A percentile compares a stretch with the other conserved stretches of the same genome.
phyloP scores from a whole-genome alignment of 1,284 basidiomycete species.

The Erythrobasidium hasegawianum region DNA sequence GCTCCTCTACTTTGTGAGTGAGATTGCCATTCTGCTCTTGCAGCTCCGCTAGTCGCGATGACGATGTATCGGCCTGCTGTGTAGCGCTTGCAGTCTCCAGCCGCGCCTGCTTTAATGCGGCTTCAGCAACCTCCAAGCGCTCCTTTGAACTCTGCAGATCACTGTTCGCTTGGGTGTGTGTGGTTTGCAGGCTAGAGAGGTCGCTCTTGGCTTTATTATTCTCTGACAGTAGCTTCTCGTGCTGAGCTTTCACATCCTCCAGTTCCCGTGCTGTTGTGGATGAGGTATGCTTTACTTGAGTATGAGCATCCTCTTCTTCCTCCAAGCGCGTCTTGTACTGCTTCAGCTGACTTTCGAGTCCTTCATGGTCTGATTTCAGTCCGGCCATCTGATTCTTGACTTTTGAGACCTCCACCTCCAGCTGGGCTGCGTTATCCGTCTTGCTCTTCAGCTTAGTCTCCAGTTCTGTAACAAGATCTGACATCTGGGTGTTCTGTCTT shows the following conservation, averaged over 20 bases:
- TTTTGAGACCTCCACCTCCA: constrained; percentile 38
- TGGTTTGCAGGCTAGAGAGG: constrained; percentile 14
- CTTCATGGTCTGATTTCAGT: constrained; percentile 23
- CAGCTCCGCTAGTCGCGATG: constrained; percentile 23
- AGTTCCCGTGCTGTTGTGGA: background rate
- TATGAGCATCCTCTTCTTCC: constrained; percentile 32
- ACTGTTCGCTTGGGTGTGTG: background rate
- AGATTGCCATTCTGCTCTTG: constrained; percentile 35
- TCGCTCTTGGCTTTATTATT: constrained; percentile 29
- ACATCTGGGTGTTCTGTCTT: constrained; percentile 11
- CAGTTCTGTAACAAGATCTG: constrained; percentile 17
- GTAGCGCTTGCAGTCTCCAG: background rate
- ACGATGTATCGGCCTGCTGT: constrained; percentile 7
- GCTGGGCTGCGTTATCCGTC: constrained; percentile 36
- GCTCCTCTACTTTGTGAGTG: constrained; percentile 35
- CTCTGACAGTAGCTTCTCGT: constrained; percentile 31
- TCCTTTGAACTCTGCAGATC: background rate
- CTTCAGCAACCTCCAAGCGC: constrained; percentile 5
- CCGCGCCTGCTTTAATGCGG: constrained; percentile 9
- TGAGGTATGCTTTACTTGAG: constrained; percentile 10
- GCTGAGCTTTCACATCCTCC: constrained; percentile 32
- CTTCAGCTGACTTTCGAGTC: constrained; percentile 31
- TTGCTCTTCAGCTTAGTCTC: constrained; percentile 26
- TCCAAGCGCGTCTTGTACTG: constrained; percentile 25
- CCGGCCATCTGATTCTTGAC: constrained; percentile 1